Evolutionary conservation across 139 green algal species (phyloP), one percentile per base, ranked within the genome.

Genomic region (Pycnococcus provasolii): DNA sequence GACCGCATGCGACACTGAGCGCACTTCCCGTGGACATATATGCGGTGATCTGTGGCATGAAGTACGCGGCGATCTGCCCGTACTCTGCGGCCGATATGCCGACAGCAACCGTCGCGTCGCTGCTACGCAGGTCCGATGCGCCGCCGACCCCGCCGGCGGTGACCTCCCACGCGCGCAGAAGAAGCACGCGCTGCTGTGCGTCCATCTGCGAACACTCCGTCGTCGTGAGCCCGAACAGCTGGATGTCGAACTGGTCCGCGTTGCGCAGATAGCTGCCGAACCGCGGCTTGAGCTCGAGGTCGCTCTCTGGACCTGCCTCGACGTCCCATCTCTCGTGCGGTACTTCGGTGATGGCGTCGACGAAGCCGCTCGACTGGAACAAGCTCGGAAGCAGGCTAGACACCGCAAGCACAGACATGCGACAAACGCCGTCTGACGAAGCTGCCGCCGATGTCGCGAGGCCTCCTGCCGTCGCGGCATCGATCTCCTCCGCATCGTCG

Each of bases 171-270:
- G 47, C 15, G 11, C 37, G 4, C 54, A 72, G 66, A 58, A 91
- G 76, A 51, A 94, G 72, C 45, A 91, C 60, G 1, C 87, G 79
- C 77, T 93, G 87, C 72, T 94, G 87, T 1, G 86, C 79, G 65
- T 93, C 87, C 80, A 93, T 88, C 3, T 80, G 68, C 39, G 74
- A 67, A 0, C 85, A 77, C 62, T 94, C 87, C 1, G 76, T 66
- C 0, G 62, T 5, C 0, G 70, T 67, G 51, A 93, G 67, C 4
- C 80, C 81, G 76, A 89, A 89, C 9, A 78, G 39, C 37, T 44
- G 3, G 1, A 65, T 42, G 51, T 86, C 82, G 67, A 90, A 89
- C 7, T 53, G 9, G 6, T 87, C 85, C 15, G 86, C 70, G 2
- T 44, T 45, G 0, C 70, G 59, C 63, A 94, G 47, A 77, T 86